Evolutionary conservation across 495 filamentous ascomycete genomes (phyloP), one percentile per base, ranked within the genome.

Genomic region (Bathelium albidoporum): DNA sequence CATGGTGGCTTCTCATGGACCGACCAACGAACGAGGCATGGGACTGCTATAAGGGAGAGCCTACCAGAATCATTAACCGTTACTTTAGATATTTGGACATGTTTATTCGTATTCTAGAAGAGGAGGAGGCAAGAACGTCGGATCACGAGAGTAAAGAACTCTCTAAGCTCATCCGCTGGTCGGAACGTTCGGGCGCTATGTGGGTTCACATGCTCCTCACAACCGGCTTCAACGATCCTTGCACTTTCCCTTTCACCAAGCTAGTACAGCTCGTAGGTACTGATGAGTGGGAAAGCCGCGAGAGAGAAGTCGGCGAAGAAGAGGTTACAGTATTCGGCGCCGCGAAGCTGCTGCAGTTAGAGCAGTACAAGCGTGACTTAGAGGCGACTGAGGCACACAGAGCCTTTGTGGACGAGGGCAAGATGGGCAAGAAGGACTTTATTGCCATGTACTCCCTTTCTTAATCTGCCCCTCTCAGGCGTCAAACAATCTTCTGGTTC

Each of bases 121-220:
- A 75, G 41, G 72, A 77, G 70, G 75, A 77, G 66, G 65, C 36
- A 61, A 72, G 67, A 65, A 67, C 70, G 44, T 64, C 69, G 32
- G 70, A 34, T 11, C 28, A 70, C 22, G 39, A 70, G 66, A 61
- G 70, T 12, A 71, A 44, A 68, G 73, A 71, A 62, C 64, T 74
- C 62, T 73, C 72, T n/a, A 65, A 58, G 49, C 71, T 76, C 39
- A 67, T 76, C 36, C 16, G 36, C 36, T 41, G 36, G 36, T 41
- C 36, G 7, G 36, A 41, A 41, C 36, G 14, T 68, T 73, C 72
- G 4, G 71, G 71, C 29, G 72, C 71, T 39, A 75, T 75, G 72
- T 75, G 73, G 72, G 44, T 73, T 12, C 69, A 75, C 63, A 73
- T 75, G 69, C 65, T 72, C 2, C 66, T 75, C 36, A 71, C 65